Percentiles rank a stretch among this genome's conserved stretches.
Evolutionary conservation across 148 eudicot species (phyloP).

Genomic region (Rhododendron griersonianum): DNA sequence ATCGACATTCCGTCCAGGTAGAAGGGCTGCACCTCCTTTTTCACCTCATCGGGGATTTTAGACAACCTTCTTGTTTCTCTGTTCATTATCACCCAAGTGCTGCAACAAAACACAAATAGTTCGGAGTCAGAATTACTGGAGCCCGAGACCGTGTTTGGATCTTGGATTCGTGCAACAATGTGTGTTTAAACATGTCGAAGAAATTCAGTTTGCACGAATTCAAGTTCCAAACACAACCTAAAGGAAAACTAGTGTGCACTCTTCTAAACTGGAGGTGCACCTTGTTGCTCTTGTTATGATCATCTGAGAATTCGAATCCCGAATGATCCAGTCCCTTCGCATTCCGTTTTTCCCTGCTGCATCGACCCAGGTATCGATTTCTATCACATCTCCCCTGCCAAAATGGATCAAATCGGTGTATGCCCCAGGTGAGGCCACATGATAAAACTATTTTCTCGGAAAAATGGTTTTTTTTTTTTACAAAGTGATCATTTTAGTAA

Average conservation of each 20-base stretch:
- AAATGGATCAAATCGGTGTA: not conserved
- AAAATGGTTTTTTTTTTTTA: not conserved
- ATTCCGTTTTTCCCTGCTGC: slow-evolving; percentile 83
- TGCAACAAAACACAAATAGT: slow-evolving; percentile 15
- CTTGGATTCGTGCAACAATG: not conserved
- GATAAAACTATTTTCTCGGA: not conserved
- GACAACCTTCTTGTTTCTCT: slow-evolving; percentile 78
- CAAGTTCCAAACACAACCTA: not conserved
- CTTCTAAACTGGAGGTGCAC: slow-evolving; percentile 18
- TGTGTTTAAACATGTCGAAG: not conserved
- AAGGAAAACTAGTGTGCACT: not conserved
- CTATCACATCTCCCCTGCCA: slow-evolving; percentile 80
- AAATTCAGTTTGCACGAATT: not conserved
- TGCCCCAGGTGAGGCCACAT: not conserved
- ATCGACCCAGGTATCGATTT: slow-evolving; percentile 87
- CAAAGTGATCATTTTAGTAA: no score
- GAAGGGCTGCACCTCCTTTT: slow-evolving; percentile 58
- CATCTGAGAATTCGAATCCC: slow-evolving; percentile 50
- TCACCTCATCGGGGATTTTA: slow-evolving; percentile 69
- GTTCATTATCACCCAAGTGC: slow-evolving; percentile 93
- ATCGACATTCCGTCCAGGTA: slow-evolving; percentile 46
- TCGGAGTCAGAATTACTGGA: not conserved
- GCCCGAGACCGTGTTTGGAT: not conserved
- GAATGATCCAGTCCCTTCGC: slow-evolving; percentile 81
- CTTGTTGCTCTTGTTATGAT: slow-evolving; percentile 83